Evolutionary conservation across 441 rosid species (phyloP), one percentile per base, ranked within the genome.

Genomic region (Capsella rubella): DNA sequence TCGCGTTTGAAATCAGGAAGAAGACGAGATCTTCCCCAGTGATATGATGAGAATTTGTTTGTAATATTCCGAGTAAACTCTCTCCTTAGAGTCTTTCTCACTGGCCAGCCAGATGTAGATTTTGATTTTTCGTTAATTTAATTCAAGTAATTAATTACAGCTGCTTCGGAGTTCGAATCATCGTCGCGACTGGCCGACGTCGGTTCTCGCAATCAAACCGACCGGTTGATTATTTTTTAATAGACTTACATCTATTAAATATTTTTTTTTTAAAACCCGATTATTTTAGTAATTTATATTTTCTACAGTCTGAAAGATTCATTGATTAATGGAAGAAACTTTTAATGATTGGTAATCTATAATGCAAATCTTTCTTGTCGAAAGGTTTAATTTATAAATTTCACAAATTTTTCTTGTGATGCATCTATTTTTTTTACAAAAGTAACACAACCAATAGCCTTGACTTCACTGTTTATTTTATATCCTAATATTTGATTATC

Each of bases 101-200:
- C 55, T 57, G n/a, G 50, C 62, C 28, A 77, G 50, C 62, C 28
- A 77, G 76, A 77, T 77, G 60, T 76, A 39, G 67, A 47, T 35
- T 63, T 55, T 55, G 47, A 46, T 28, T 56, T 34, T 55, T 56
- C 35, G 66, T 39, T 76, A 69, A 69, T 6, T 34, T 34, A 34
- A 34, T 37, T 35, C 2, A 42, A 13, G 15, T 59, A 25, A 52
- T 75, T 61, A 35, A 61, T 61, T 68, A 45, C 39, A 47, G 70
- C 70, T 72, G 49, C 64, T 73, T 46, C 65, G 14, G 15, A 28
- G 57, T 73, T 46, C 64, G 14, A 34, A 29, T 65, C 56, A 64
- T 37, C 55, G 55, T 50, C 42, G 72, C 39, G 6, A 31, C 37
- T 40, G 69, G 35, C 70, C 69, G 46, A 12, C 6, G 1, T 16